phyloP scores from a whole-genome alignment of 805 yeast genomes.

The Spencermartinsiella europaea region DNA sequence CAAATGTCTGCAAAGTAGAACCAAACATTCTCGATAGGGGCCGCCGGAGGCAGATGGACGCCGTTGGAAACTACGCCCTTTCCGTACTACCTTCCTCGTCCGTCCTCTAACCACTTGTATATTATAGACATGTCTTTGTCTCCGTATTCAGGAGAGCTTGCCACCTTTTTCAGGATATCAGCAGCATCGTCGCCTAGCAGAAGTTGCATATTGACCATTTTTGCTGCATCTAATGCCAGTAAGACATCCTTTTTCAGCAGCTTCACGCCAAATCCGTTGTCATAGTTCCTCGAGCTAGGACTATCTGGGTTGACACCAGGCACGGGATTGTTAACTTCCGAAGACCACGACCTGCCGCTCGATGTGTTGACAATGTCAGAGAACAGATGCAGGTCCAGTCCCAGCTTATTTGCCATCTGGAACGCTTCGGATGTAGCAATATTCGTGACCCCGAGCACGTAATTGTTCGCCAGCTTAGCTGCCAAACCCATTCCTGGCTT shows the following conservation, averaged over 20 bases:
- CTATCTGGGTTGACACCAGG: conserved; percentile 43
- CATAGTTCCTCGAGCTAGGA: conserved; percentile 43
- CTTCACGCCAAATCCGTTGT: conserved; percentile 41
- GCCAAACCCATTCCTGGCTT: conserved; percentile 49
- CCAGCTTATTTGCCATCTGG: conserved; percentile 46
- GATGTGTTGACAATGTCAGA: conserved; percentile 48
- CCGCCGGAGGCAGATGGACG: too few relatives aligned
- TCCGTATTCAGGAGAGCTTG: conserved; percentile 12
- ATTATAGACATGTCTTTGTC: conserved; percentile 27
- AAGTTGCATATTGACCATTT: conserved; percentile 18
- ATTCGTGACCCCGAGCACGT: conserved; percentile 48
- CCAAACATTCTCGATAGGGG: too few relatives aligned
- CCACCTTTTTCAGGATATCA: conserved; percentile 22
- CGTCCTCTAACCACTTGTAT: conserved; percentile 23
- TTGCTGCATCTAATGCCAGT: conserved; percentile 30
- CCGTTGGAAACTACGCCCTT: too few relatives aligned
- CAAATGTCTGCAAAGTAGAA: too few relatives aligned
- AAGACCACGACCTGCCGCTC: conserved; percentile 51
- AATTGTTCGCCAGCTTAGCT: conserved; percentile 51
- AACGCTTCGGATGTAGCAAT: conserved; percentile 52
- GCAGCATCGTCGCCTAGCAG: conserved; percentile 24
- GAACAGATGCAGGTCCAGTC: conserved; percentile 42
- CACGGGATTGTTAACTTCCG: conserved; percentile 51
- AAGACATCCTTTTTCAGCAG: conserved; percentile 38
- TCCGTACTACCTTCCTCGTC: neutral